phyloP scores from a whole-genome alignment of 2,329 filamentous ascomycete genomes.

The Calonectria pauciramosa region DNA sequence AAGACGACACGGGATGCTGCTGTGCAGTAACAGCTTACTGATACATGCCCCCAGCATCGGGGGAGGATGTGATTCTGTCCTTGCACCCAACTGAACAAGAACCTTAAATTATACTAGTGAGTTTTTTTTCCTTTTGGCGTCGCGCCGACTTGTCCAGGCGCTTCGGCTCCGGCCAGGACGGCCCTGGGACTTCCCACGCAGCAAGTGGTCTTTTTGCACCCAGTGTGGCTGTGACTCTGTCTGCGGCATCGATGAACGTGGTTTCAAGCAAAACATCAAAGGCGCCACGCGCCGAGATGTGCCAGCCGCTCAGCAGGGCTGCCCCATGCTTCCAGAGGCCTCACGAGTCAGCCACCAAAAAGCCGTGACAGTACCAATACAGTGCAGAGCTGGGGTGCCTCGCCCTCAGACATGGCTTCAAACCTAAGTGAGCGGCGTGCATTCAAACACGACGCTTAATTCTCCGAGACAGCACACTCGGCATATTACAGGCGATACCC shows the following conservation, averaged over 20 bases:
- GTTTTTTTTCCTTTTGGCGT: neutral
- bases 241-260: neutral
- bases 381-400: neutral
- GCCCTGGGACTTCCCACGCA: neutral
- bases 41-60: neutral
- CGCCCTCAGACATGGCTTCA: neutral
- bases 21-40: neutral
- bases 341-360: slow-evolving; percentile 7
- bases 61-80: slow-evolving; percentile 4
- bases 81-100: slow-evolving; percentile 9
- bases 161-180: slow-evolving; percentile 23
- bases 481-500: neutral
- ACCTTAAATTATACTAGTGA: slow-evolving; percentile 21
- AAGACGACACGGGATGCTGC: neutral
- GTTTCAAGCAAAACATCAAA: slow-evolving; percentile 12
- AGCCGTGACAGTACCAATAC: neutral
- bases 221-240: neutral
- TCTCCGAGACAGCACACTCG: neutral
- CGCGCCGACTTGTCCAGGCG: neutral
- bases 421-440: neutral
- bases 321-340: neutral
- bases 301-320: neutral
- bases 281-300: neutral
- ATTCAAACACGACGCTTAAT: neutral
- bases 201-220: neutral